phyloP scores from a whole-genome alignment of 371 early-diverging fungal genomes.

The Nematocida minor region DNA sequence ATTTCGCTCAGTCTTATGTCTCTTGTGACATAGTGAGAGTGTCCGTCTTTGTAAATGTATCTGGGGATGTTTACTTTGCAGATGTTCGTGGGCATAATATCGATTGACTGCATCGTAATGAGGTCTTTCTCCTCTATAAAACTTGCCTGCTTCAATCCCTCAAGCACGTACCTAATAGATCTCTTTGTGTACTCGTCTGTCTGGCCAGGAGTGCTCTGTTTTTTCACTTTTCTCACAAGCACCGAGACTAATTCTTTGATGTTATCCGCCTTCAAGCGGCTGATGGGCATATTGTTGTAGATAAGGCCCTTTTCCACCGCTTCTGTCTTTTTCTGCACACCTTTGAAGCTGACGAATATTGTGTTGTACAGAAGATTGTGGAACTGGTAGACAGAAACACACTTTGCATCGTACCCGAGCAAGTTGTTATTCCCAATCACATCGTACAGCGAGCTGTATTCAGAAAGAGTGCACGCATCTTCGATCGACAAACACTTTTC shows the following conservation, averaged over 20 bases:
- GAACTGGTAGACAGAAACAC: not conserved
- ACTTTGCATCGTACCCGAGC: not conserved
- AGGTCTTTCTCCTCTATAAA: not conserved
- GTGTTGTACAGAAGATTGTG: not conserved
- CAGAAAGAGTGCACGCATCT: not conserved
- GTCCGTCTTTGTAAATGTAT: slow-evolving; percentile 46
- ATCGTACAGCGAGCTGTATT: not conserved
- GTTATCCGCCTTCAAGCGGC: not conserved
- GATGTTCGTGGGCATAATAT: not conserved
- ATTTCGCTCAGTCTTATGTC: slow-evolving; percentile 32
- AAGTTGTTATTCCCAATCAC: not conserved
- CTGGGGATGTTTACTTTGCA: not conserved
- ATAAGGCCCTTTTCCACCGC: not conserved
- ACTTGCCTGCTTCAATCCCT: not conserved
- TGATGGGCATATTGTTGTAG: not conserved
- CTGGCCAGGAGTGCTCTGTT: not conserved
- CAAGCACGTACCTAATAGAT: not conserved
- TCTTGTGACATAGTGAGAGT: slow-evolving; percentile 38
- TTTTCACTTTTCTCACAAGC: not conserved
- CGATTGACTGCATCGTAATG: not conserved
- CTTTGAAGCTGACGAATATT: not conserved
- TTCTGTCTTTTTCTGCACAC: not conserved
- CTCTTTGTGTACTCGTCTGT: not conserved
- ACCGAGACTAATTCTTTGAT: not conserved
- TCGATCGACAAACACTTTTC: slow-evolving; percentile 11